Evolutionary conservation across 345 rosid species (phyloP).

Genomic region (Raphanus raphanistrum): DNA sequence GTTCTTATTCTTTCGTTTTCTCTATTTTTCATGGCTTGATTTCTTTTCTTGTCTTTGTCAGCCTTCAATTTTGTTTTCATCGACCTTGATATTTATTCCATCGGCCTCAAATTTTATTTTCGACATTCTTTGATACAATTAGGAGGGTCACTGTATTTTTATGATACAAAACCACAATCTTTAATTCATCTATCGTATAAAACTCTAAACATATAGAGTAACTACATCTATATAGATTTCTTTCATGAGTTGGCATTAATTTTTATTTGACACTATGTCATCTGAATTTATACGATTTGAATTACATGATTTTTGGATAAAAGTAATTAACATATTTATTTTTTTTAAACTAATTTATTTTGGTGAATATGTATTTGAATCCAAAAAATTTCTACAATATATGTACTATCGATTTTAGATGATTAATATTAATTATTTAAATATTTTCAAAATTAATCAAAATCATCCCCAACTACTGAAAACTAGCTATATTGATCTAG

Average conservation of each 20-base stretch:
- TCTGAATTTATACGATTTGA: not conserved
- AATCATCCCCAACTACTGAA: not conserved
- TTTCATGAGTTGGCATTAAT: not conserved
- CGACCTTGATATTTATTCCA: not conserved
- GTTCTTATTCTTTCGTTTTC: not conserved
- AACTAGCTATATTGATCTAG: not conserved
- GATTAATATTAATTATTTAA: no score
- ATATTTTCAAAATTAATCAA: not conserved
- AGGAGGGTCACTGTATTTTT: not conserved
- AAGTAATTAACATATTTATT: no score
- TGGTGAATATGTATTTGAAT: no score
- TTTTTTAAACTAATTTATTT: not conserved
- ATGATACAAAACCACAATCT: not conserved
- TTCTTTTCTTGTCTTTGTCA: not conserved
- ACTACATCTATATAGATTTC: no score
- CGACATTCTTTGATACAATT: slow-evolving; percentile 20
- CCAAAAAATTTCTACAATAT: no score
- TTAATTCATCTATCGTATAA: not conserved
- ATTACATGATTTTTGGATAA: not conserved
- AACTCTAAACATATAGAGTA: no score
- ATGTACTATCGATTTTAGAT: no score
- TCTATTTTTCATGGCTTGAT: not conserved
- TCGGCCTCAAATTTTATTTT: slow-evolving; percentile 5
- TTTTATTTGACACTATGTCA: not conserved
- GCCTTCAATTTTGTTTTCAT: not conserved